Evolutionary conservation across 148 eudicot species (phyloP).

Genomic region (Gaultheria prostrata): DNA sequence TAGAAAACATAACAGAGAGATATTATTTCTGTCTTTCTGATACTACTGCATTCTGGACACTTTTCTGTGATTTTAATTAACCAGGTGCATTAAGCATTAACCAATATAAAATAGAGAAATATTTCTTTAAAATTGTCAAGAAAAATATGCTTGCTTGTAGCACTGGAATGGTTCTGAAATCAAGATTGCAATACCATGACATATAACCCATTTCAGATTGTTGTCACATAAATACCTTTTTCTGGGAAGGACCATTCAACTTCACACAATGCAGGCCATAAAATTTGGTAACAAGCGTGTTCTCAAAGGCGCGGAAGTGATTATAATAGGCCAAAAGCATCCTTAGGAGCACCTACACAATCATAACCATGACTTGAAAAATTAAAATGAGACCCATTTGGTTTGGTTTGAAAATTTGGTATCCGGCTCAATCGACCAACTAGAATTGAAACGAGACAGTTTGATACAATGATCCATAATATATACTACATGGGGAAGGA

Average conservation of each 20-base stretch:
- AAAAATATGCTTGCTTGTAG: no score
- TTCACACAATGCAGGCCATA: slow-evolving; percentile 96
- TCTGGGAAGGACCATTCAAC: slow-evolving; percentile 71
- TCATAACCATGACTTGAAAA: background rate
- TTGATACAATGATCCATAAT: background rate
- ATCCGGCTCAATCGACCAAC: background rate
- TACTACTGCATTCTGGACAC: no score
- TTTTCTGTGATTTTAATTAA: no score
- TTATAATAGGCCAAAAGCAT: slow-evolving; percentile 86
- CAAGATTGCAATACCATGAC: no score
- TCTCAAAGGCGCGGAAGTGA: slow-evolving; percentile 80
- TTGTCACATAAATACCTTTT: slow-evolving; percentile 49
- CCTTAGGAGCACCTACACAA: slow-evolving; percentile 68
- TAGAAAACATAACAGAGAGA: no score
- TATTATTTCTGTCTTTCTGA: no score
- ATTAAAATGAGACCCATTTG: background rate
- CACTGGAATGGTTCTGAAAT: no score
- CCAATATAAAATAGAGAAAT: no score
- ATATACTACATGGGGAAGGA: background rate
- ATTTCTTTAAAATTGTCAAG: no score
- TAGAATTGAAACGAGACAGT: background rate
- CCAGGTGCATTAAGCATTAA: no score
- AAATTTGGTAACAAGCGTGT: slow-evolving; percentile 79
- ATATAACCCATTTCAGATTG: background rate
- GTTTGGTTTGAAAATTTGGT: background rate